phyloP scores from a whole-genome alignment of 2,329 filamentous ascomycete genomes.

The Apiospora phragmitis region DNA sequence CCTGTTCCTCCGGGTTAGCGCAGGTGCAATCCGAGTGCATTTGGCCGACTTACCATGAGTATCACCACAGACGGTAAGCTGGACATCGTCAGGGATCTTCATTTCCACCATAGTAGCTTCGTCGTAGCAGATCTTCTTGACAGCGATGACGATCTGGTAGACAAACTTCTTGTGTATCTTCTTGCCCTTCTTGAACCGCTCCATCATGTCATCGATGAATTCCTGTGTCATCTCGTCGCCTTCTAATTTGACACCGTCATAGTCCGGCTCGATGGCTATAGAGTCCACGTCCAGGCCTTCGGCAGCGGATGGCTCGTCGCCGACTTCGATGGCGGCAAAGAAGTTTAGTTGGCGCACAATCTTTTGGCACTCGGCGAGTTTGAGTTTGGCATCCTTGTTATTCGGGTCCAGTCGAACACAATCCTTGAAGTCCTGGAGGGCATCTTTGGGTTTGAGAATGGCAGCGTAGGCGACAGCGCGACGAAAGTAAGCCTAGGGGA shows the following conservation, averaged over 20 bases:
- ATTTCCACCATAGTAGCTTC: slow-evolving; percentile 98
- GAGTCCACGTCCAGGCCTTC: slow-evolving; percentile 86
- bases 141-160: slow-evolving; percentile 90
- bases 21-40: neutral
- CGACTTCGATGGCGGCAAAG: slow-evolving; percentile 90
- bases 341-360: slow-evolving; percentile 91
- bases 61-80: slow-evolving; percentile 93
- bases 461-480: slow-evolving; percentile 89
- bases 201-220: slow-evolving; percentile 96
- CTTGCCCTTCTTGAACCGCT: slow-evolving; percentile 94
- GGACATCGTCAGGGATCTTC: slow-evolving; percentile 72
- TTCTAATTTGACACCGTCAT: slow-evolving; percentile 79
- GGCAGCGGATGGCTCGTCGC: slow-evolving; percentile 87
- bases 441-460: slow-evolving; percentile 85
- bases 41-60: slow-evolving; percentile 73
- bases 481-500: slow-evolving; percentile 81
- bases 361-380: slow-evolving; percentile 91
- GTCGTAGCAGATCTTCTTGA: slow-evolving; percentile 85
- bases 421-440: slow-evolving; percentile 87
- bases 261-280: slow-evolving; percentile 78
- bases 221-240: slow-evolving; percentile 84
- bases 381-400: slow-evolving; percentile 89
- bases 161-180: slow-evolving; percentile 95
- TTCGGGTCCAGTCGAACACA: slow-evolving; percentile 83
- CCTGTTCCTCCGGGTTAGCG: slow-evolving; percentile 48